phyloP scores from a whole-genome alignment of 2,329 filamentous ascomycete genomes.

The Mariannaea elegans region DNA sequence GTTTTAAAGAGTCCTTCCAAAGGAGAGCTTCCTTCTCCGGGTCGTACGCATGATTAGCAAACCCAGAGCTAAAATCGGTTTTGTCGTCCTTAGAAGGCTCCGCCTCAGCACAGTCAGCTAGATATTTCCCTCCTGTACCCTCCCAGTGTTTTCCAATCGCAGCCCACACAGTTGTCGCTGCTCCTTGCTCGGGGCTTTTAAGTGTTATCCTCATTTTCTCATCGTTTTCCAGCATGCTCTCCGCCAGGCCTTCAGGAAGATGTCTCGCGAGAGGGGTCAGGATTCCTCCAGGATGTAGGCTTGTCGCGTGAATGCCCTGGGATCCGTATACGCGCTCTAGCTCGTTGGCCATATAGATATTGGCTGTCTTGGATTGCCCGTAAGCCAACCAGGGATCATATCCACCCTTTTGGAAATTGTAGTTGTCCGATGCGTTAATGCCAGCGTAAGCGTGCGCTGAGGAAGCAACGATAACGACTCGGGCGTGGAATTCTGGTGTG shows the following conservation, averaged over 20 bases:
- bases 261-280: constrained; percentile 16
- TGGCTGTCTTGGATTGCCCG: constrained; percentile 60
- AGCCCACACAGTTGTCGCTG: constrained; percentile 34
- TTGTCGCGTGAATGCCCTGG: constrained; percentile 47
- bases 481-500: constrained; percentile 7
- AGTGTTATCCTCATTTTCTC: neutral
- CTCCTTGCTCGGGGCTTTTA: constrained; percentile 30
- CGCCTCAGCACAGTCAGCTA: constrained; percentile 24
- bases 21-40: constrained; percentile 22
- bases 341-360: constrained; percentile 52
- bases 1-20: constrained; percentile 30
- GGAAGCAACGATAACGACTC: constrained; percentile 15
- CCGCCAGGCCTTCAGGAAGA: neutral
- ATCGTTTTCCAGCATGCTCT: neutral
- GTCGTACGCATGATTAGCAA: constrained; percentile 24
- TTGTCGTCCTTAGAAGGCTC: neutral
- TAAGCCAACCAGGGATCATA: constrained; percentile 50
- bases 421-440: constrained; percentile 12
- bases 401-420: constrained; percentile 29
- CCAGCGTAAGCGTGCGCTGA: neutral
- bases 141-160: constrained; percentile 32
- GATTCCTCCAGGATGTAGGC: constrained; percentile 44
- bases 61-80: neutral
- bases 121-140: constrained; percentile 26
- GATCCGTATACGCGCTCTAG: constrained; percentile 6